A percentile compares a stretch with the other conserved stretches of the same genome.
Conservation (phyloP, 352 stramenopile genomes). For the Pythium vanterpoolii region DNA sequence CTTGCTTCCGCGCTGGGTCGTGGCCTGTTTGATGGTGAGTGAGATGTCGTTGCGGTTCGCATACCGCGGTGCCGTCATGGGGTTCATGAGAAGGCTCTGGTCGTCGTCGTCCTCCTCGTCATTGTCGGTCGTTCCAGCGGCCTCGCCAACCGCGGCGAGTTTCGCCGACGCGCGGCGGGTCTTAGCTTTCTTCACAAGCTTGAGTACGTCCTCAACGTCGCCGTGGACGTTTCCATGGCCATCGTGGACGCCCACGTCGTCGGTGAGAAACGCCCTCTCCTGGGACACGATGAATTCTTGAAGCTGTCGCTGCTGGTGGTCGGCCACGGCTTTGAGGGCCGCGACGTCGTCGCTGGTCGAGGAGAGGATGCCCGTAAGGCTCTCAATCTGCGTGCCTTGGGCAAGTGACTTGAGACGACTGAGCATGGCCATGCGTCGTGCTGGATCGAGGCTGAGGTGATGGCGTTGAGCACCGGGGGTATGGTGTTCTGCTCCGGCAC, state of each 20-base stretch:
- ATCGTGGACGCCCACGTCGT: constrained; percentile 18
- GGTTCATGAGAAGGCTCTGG: constrained; percentile 19
- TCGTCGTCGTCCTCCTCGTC: constrained; percentile 24
- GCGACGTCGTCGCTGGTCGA: constrained; percentile 25
- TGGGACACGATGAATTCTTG: constrained; percentile 3
- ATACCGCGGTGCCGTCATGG: constrained; percentile 12
- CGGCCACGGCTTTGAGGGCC: constrained; percentile 26
- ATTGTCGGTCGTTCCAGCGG: neutral
- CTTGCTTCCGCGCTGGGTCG: constrained; percentile 39
- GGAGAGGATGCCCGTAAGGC: constrained; percentile 9
- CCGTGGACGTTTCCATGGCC: neutral
- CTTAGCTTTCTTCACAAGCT: constrained; percentile 43
- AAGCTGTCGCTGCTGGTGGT: constrained; percentile 28
- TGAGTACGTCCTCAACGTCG: constrained; percentile 29
- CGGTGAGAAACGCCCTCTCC: neutral
- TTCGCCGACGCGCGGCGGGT: constrained; percentile 34
- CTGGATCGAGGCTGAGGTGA: constrained; percentile 28
- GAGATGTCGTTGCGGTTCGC: constrained; percentile 37
- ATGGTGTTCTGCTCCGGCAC: neutral
- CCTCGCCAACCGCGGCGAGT: neutral
- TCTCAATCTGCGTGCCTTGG: constrained; percentile 33
- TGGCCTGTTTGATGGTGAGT: constrained; percentile 44
- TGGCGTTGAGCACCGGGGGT: constrained; percentile 4
- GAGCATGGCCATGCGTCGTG: constrained; percentile 31
- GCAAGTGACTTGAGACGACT: constrained; percentile 37